Conservation (phyloP, 768 basidiomycete genomes). For the Agrocybe pediades region DNA sequence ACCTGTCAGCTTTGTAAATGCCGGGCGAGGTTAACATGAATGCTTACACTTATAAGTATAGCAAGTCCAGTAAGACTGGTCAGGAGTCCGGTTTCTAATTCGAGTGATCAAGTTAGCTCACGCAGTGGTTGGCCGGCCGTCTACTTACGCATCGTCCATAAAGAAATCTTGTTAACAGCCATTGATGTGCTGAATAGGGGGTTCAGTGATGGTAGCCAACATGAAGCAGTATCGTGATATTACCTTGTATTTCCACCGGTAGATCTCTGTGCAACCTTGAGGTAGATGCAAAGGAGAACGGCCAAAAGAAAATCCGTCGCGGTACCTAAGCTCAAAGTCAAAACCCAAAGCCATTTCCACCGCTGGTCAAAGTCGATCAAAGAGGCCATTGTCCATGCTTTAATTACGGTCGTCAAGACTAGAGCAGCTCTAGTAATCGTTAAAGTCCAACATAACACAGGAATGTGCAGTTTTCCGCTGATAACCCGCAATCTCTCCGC, state of each 20-base stretch:
- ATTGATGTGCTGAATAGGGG: background rate
- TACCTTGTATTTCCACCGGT: background rate
- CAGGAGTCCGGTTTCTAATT: constrained; percentile 10
- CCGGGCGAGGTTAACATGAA: background rate
- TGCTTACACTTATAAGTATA: constrained; percentile 6
- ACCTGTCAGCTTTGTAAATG: too few relatives aligned
- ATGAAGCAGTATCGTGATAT: background rate
- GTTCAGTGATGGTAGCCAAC: background rate
- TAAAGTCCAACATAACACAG: constrained; percentile 4
- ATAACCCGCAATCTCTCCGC: constrained; percentile 3
- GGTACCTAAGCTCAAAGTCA: background rate
- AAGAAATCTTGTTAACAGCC: constrained; percentile 9
- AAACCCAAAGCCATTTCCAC: constrained; percentile 1
- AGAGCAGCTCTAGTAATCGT: background rate
- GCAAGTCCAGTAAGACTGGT: constrained; percentile 6
- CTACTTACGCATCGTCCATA: constrained; percentile 13
- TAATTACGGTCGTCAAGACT: background rate
- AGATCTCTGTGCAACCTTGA: background rate
- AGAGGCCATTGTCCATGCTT: background rate
- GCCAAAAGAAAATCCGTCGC: constrained; percentile 7
- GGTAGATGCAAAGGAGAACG: background rate
- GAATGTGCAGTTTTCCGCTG: background rate
- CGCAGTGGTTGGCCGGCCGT: too few relatives aligned
- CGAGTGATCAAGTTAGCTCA: background rate
- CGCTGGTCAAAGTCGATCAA: background rate